Percentiles rank a stretch among this genome's conserved stretches.
Conservation (phyloP, 2,329 filamentous ascomycete genomes). For the Hymenoscyphus fructigenus region DNA sequence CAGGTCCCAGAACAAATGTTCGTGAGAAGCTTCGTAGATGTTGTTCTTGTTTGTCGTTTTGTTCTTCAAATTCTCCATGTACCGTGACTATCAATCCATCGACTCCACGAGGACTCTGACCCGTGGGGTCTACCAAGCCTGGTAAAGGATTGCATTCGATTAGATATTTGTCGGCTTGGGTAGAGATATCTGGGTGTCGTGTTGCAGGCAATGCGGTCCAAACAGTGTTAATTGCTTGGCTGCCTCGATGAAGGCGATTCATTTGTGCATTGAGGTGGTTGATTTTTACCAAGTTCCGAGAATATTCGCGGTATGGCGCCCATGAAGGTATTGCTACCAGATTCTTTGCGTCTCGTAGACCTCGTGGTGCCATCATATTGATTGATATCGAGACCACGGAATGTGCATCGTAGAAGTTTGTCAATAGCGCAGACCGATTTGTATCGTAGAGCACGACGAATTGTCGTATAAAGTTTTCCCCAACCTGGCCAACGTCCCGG, state of each 20-base stretch:
- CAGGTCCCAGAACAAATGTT: conserved; percentile 76
- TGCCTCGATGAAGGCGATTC: conserved; percentile 65
- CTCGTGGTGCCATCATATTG: conserved; percentile 59
- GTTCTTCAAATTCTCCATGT: conserved; percentile 83
- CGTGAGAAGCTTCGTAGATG: conserved; percentile 78
- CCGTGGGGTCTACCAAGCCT: conserved; percentile 67
- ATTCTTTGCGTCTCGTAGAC: conserved; percentile 38
- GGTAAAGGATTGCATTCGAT: conserved; percentile 78
- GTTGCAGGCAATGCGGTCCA: conserved; percentile 73
- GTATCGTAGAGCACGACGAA: conserved; percentile 75
- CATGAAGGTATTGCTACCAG: conserved; percentile 54
- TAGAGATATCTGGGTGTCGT: conserved; percentile 68
- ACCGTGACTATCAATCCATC: conserved; percentile 75
- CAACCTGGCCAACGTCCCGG: conserved; percentile 70
- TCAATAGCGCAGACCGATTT: conserved; percentile 62
- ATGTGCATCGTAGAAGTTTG: conserved; percentile 70
- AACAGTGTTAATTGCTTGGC: conserved; percentile 61
- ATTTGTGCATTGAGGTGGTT: conserved; percentile 59
- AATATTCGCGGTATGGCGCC: conserved; percentile 73
- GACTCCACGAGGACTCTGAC: conserved; percentile 63
- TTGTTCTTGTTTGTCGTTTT: conserved; percentile 55
- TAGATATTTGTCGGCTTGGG: conserved; percentile 70
- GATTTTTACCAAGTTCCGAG: conserved; percentile 74
- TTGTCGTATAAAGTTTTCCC: conserved; percentile 71
- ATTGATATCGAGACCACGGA: conserved; percentile 76